Percentiles rank a stretch among this genome's conserved stretches.
These are phyloP conservation scores for Solanum pimpinellifolium DNA, from an alignment of 257 asterid genomes.

Conservation along the genomic window DNA sequence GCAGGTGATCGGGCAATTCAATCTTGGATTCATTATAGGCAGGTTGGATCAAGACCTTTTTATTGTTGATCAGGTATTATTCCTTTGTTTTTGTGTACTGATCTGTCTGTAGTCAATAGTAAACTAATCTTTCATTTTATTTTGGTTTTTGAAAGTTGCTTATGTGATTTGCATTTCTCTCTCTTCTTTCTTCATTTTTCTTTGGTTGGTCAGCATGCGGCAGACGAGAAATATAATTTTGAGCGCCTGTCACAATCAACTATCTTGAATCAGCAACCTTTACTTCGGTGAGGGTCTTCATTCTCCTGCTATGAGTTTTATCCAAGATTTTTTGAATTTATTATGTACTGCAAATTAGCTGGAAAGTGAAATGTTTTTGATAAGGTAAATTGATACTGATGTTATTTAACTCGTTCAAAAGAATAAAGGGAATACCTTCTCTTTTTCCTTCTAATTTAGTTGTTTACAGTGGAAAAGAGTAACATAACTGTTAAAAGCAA, in stretches of 20 bases:
- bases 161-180: not conserved
- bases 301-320: not conserved
- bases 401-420: not conserved
- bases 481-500: not conserved
- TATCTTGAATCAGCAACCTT: constrained; percentile 89
- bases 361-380: not conserved
- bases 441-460: not conserved
- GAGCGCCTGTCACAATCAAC: constrained; percentile 80
- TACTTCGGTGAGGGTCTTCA: constrained; percentile 52
- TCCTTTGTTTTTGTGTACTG: constrained; percentile 7
- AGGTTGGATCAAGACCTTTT: constrained; percentile 81
- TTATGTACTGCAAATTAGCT: not conserved
- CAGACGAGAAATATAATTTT: constrained; percentile 93
- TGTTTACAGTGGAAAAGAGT: not conserved
- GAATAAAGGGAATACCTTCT: not conserved
- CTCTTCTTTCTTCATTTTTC: not conserved
- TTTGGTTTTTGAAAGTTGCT: not conserved
- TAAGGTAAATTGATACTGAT: not conserved
- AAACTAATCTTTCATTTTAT: not conserved
- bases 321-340: not conserved
- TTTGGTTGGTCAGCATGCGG: constrained; percentile 71
- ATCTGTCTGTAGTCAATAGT: not conserved
- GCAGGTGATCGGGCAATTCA: constrained; percentile 96
- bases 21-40: constrained; percentile 92
- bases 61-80: constrained; percentile 88